phyloP scores from a whole-genome alignment of 2,329 filamentous ascomycete genomes.

The Geosmithia flava region DNA sequence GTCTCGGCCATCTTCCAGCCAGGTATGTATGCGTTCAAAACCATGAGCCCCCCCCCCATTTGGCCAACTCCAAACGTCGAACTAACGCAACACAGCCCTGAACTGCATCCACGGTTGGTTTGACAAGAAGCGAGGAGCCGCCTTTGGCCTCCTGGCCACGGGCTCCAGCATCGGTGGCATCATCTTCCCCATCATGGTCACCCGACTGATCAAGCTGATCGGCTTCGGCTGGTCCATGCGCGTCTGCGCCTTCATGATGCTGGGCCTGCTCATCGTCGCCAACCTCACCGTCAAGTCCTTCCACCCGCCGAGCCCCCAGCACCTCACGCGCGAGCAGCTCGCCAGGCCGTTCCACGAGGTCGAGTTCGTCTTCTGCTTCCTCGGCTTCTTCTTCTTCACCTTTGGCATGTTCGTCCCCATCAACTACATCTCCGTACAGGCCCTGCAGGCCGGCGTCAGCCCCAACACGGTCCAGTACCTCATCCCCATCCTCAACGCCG shows the following conservation, averaged over 20 bases:
- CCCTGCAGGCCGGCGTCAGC: conserved; percentile 38
- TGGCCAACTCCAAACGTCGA: conserved; percentile 23
- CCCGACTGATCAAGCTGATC: conserved; percentile 30
- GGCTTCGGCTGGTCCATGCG: conserved; percentile 40
- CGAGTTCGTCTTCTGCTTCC: neutral
- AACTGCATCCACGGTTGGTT: conserved; percentile 34
- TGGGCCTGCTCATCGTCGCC: conserved; percentile 27
- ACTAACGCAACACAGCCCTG: conserved; percentile 30
- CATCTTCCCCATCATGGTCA: conserved; percentile 33
- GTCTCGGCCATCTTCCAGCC: no score
- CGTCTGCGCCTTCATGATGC: conserved; percentile 36
- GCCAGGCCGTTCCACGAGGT: neutral
- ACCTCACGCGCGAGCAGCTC: neutral
- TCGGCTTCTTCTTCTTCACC: neutral
- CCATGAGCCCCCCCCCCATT: conserved; percentile 7
- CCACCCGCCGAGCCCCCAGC: neutral
- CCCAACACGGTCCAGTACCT: conserved; percentile 50
- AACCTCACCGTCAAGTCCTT: conserved; percentile 13
- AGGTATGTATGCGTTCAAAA: neutral
- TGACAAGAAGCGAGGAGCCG: conserved; percentile 28
- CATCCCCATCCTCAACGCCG: conserved; percentile 55
- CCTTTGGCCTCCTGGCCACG: conserved; percentile 29
- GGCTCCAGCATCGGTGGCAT: conserved; percentile 40
- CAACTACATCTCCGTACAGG: conserved; percentile 51
- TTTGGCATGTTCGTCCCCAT: conserved; percentile 39